These are phyloP conservation scores for Cyclostephanos invisitatus DNA, from an alignment of 108 stramenopile species.

Conservation along the genomic window DNA sequence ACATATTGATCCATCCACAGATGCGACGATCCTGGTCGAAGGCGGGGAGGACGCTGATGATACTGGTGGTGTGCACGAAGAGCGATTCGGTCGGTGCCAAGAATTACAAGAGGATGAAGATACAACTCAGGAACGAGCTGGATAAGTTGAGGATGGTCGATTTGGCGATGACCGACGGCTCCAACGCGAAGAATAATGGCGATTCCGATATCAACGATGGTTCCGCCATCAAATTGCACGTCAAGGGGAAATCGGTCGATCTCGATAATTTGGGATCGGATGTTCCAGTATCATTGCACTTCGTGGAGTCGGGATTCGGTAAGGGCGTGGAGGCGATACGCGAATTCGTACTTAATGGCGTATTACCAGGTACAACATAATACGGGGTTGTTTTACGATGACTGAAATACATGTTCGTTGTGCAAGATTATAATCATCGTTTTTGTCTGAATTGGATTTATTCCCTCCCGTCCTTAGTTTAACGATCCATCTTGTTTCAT, in stretches of 20 bases:
- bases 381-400: not conserved
- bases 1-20: constrained; percentile 29
- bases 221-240: constrained; percentile 4
- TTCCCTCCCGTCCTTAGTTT: no score
- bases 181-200: constrained; percentile 4
- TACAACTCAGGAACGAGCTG: constrained; percentile 79
- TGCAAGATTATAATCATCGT: not conserved
- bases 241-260: constrained; percentile 42
- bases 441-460: not conserved
- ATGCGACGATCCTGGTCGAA: constrained; percentile 28
- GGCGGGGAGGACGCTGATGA: constrained; percentile 18
- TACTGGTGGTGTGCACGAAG: constrained; percentile 75
- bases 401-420: no score
- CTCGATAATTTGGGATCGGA: constrained; percentile 42
- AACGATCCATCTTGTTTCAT: not conserved
- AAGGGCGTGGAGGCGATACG: constrained; percentile 25
- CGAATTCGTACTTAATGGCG: constrained; percentile 37
- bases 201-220: not conserved
- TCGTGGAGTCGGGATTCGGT: constrained; percentile 40
- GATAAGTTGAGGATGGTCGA: constrained; percentile 60
- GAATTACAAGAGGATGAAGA: constrained; percentile 73
- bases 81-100: constrained; percentile 59
- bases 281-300: constrained; percentile 31
- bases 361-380: constrained; percentile 14
- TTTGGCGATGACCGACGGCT: constrained; percentile 14